Base-by-base conservation (phyloP, 768 basidiomycete species). In the Mycena chlorophos region DNA sequence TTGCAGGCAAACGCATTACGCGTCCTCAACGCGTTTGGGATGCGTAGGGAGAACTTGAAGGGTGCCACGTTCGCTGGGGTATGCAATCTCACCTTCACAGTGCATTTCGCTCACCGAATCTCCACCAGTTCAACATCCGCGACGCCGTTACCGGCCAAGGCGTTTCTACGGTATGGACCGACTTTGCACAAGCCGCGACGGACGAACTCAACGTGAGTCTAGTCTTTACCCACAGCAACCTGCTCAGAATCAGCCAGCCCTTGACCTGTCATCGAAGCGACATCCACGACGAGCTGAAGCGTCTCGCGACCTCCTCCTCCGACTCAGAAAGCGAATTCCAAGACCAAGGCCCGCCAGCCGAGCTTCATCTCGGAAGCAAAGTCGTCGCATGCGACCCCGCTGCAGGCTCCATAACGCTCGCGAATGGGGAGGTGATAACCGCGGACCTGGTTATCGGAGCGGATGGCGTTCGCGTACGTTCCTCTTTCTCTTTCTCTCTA, bases 61-160 rank as follows among this genome's bases (percentile, higher is more conserved):
- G 58, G 54, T 4, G 58, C 55, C 10, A 54, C 55, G n/a, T 56
- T 49, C 19, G 49, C 45, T 4, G 58, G 58, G 23, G 58, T 60
- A 43, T 3, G 54, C 22, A 5, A 5, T 38, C 27, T 13, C 4
- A 27, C n/a, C 19, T 5, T 47, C 6, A 22, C 20, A 1, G 14
- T 40, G n/a, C n/a, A n/a, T n/a, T n/a, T n/a, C n/a, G n/a, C n/a
- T n/a, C n/a, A n/a, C n/a, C n/a, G n/a, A n/a, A n/a, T n/a, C n/a
- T n/a, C n/a, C n/a, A n/a, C n/a, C n/a, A n/a, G n/a, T n/a, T n/a
- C n/a, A n/a, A n/a, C n/a, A n/a, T n/a, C n/a, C n/a, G n/a, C n/a
- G n/a, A n/a, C n/a, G n/a, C n/a, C n/a, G n/a, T n/a, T n/a, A n/a
- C n/a, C n/a, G n/a, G n/a, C n/a, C n/a, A n/a, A n/a, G n/a, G n/a